Percentiles rank a stretch among this genome's conserved stretches.
phyloP scores from a whole-genome alignment of 768 basidiomycete genomes.

The Leccinum longicurvipes region DNA sequence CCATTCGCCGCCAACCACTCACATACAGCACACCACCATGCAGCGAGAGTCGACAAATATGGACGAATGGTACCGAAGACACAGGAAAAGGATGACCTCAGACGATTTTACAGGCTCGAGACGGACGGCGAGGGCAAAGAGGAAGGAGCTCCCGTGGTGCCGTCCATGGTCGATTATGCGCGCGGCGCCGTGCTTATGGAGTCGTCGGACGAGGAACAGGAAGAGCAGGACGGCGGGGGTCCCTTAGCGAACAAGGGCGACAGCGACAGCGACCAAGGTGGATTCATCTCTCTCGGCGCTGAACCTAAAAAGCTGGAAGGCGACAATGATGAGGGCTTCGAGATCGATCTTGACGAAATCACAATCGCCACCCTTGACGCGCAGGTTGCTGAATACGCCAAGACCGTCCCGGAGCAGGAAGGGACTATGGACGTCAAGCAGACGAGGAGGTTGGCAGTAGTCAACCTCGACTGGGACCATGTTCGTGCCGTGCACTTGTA shows the following conservation, averaged over 20 bases:
- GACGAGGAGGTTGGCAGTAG: conserved; percentile 79
- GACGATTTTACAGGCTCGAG: conserved; percentile 77
- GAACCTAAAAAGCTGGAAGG: conserved; percentile 25
- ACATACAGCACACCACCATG: neutral
- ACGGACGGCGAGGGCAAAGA: conserved; percentile 29
- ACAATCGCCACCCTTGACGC: conserved; percentile 69
- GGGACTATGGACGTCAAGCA: conserved; percentile 38
- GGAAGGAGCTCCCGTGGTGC: neutral
- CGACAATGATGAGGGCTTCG: conserved; percentile 40
- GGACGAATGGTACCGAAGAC: conserved; percentile 68
- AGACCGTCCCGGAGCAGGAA: conserved; percentile 45
- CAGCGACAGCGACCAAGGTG: conserved; percentile 46
- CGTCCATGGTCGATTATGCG: conserved; percentile 69
- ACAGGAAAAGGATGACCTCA: conserved; percentile 72
- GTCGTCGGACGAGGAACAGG: conserved; percentile 78
- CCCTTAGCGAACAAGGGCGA: conserved; percentile 38
- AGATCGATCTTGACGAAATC: conserved; percentile 80
- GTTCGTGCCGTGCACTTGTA: conserved; percentile 85
- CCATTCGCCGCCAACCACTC: neutral
- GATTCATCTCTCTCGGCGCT: conserved; percentile 49
- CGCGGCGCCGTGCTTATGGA: conserved; percentile 86
- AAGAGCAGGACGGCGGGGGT: conserved; percentile 12
- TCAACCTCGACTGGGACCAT: conserved; percentile 98
- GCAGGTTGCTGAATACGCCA: conserved; percentile 61
- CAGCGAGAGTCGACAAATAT: conserved; percentile 84